Evolutionary conservation across 2,329 filamentous ascomycete genomes (phyloP).

Genomic region (Sporothrix globosa): DNA sequence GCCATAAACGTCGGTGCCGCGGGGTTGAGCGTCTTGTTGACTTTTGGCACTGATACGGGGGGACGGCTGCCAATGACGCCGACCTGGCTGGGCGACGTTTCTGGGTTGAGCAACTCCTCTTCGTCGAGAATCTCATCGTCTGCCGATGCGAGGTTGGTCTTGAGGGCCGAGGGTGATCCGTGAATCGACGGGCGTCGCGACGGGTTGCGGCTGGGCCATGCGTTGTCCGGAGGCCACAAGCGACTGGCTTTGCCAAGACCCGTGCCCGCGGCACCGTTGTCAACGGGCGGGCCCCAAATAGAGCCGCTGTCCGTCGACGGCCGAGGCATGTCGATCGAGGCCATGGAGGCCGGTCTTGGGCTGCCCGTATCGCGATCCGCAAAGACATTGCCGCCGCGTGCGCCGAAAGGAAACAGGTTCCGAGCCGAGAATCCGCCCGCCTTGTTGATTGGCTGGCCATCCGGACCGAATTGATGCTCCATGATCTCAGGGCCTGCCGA

Average conservation of each 20-base stretch:
- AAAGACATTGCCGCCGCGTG: slow-evolving; percentile 52
- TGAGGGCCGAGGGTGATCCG: slow-evolving; percentile 67
- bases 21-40: slow-evolving; percentile 70
- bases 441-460: slow-evolving; percentile 41
- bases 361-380: slow-evolving; percentile 61
- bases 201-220: slow-evolving; percentile 64
- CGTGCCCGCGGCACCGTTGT: slow-evolving; percentile 42
- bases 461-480: slow-evolving; percentile 40
- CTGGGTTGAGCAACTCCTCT: slow-evolving; percentile 57
- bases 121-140: slow-evolving; percentile 67
- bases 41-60: slow-evolving; percentile 52
- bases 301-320: slow-evolving; percentile 79
- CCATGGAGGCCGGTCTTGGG: slow-evolving; percentile 70
- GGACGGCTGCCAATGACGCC: slow-evolving; percentile 76
- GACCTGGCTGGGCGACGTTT: slow-evolving; percentile 60
- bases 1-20: slow-evolving; percentile 85
- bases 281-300: slow-evolving; percentile 67
- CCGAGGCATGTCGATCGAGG: slow-evolving; percentile 70
- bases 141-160: slow-evolving; percentile 64
- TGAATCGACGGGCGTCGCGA: slow-evolving; percentile 82
- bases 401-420: slow-evolving; percentile 54
- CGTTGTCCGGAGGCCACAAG: slow-evolving; percentile 67
- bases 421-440: slow-evolving; percentile 46
- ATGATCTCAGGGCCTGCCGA: slow-evolving; percentile 53
- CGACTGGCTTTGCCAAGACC: slow-evolving; percentile 56